A percentile compares a stretch with the other conserved stretches of the same genome.
These are phyloP conservation scores for Penicillium frequentans DNA, from an alignment of 2,329 filamentous ascomycete genomes.

Conservation along the genomic window DNA sequence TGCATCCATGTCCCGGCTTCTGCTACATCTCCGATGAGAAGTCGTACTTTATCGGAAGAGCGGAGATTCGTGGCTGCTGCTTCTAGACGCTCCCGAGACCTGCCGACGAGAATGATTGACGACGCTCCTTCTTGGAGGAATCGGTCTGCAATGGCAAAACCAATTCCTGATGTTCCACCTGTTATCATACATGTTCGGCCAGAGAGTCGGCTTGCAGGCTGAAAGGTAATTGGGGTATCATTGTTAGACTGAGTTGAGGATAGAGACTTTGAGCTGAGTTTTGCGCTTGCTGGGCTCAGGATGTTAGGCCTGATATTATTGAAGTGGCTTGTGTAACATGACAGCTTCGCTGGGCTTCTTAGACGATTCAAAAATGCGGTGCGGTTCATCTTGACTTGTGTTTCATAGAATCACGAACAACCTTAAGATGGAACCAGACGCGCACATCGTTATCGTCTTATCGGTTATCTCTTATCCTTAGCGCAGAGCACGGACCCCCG, in stretches of 20 bases:
- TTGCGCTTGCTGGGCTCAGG: no score
- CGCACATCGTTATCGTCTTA: not conserved
- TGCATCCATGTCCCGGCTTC: constrained; percentile 33
- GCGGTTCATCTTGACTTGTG: not conserved
- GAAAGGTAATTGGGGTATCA: constrained; percentile 1
- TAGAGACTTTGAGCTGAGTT: not conserved
- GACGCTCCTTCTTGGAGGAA: constrained; percentile 63
- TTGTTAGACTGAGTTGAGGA: constrained; percentile 11
- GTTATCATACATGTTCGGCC: constrained; percentile 58
- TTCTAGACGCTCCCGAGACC: constrained; percentile 51
- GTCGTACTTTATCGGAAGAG: constrained; percentile 22
- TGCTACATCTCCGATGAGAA: constrained; percentile 41
- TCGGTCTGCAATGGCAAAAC: constrained; percentile 64
- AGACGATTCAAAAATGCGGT: not conserved
- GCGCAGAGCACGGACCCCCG: not conserved
- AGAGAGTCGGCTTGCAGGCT: constrained; percentile 26
- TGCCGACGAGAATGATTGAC: constrained; percentile 61
- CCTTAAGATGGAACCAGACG: not conserved
- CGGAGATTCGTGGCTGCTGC: constrained; percentile 30
- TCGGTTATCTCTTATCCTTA: not conserved
- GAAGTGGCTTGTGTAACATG: not conserved
- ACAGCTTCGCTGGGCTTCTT: not conserved
- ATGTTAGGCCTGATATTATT: not conserved
- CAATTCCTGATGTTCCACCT: constrained; percentile 71
- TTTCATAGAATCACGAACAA: not conserved